Conservation (phyloP, 192 early-diverging fungal species). For the Chytriomyces confervae region DNA sequence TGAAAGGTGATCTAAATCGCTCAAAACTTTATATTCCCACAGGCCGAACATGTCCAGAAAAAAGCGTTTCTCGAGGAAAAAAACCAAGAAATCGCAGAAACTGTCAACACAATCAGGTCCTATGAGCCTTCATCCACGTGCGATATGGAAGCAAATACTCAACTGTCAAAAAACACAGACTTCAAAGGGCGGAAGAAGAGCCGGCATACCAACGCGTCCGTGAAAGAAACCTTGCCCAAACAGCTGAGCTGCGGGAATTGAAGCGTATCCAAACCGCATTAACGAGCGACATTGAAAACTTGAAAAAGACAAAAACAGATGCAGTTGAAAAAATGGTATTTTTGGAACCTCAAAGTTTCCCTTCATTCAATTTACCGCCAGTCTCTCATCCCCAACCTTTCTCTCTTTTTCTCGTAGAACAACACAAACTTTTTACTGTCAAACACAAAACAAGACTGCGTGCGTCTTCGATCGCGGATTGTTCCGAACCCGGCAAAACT, state of each 20-base stretch:
- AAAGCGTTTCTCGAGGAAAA: constrained; percentile 57
- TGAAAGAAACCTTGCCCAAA: constrained; percentile 57
- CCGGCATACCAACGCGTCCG: constrained; percentile 55
- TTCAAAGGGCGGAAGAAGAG: constrained; percentile 60
- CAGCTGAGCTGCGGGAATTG: constrained; percentile 64
- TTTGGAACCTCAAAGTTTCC: not conserved
- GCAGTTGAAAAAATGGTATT: constrained; percentile 60
- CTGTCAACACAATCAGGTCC: constrained; percentile 56
- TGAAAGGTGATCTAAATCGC: too few relatives aligned
- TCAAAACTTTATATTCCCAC: not conserved
- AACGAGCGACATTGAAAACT: constrained; percentile 42
- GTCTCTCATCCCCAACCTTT: not conserved
- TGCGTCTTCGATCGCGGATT: constrained; percentile 62
- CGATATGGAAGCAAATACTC: not conserved
- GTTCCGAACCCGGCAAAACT: constrained; percentile 80
- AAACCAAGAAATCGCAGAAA: constrained; percentile 58
- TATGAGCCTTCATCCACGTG: not conserved
- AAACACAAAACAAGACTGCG: constrained; percentile 59
- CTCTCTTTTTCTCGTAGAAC: constrained; percentile 29
- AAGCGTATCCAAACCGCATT: constrained; percentile 50
- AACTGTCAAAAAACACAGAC: constrained; percentile 30
- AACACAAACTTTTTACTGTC: constrained; percentile 59
- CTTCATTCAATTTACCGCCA: not conserved
- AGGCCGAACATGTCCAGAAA: constrained; percentile 52
- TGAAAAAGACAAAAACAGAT: constrained; percentile 60